Conservation (phyloP, 2,329 filamentous ascomycete species). For the Neoscytalidium dimidiatum region DNA sequence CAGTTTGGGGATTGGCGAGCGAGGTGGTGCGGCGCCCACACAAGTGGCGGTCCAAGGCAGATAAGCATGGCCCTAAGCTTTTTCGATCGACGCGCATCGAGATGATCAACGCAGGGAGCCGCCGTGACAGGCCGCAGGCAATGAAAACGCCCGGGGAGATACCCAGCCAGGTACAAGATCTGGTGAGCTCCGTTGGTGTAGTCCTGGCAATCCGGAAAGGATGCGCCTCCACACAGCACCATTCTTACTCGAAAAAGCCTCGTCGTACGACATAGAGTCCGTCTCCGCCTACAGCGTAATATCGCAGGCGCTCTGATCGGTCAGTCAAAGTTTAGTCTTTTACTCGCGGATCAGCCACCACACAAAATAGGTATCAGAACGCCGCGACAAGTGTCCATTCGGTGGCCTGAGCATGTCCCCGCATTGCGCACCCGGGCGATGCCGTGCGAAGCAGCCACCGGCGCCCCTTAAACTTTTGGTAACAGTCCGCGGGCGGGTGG, state of each 20-base stretch:
- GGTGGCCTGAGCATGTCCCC: neutral
- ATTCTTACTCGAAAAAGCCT: neutral
- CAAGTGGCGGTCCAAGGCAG: no score
- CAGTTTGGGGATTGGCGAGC: no score
- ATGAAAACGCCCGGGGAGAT: no score
- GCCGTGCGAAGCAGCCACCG: no score
- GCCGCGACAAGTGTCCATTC: neutral
- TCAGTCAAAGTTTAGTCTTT: neutral
- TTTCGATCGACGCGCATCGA: no score
- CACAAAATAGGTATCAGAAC: no score
- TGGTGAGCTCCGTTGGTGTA: neutral
- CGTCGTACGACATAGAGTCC: neutral
- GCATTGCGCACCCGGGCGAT: neutral
- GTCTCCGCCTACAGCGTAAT: neutral
- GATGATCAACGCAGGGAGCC: no score
- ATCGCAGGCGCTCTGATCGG: neutral
- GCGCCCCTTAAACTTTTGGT: no score
- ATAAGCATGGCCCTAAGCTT: no score
- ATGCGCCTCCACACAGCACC: neutral
- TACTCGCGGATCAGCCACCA: neutral
- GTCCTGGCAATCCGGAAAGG: neutral
- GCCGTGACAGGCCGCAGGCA: no score
- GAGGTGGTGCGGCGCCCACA: no score
- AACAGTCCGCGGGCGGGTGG: no score
- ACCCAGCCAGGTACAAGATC: neutral